Percentiles rank a stretch among this genome's conserved stretches.
These are phyloP conservation scores for Anisodus acutangulus DNA, from an alignment of 257 asterid species.

Conservation along the genomic window DNA sequence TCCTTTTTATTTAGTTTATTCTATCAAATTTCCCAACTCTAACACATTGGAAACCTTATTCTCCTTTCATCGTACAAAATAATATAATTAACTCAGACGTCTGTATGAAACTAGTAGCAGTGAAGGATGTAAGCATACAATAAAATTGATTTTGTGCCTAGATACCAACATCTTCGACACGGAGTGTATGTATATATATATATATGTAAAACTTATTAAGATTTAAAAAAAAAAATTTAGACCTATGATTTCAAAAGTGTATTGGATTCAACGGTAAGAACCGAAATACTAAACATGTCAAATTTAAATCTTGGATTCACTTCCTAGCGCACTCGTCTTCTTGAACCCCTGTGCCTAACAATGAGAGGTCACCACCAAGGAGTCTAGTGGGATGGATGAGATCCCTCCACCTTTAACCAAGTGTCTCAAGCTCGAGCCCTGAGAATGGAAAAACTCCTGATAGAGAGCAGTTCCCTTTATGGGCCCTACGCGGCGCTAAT, in stretches of 20 bases:
- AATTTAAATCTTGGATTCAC: background rate
- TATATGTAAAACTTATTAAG: background rate
- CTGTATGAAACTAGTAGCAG: background rate
- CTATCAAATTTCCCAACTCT: background rate
- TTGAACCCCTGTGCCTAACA: constrained; percentile 21
- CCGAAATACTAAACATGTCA: background rate
- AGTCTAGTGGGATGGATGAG: background rate
- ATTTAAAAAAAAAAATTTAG: background rate
- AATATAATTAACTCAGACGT: background rate
- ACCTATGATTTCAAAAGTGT: background rate
- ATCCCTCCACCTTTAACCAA: background rate
- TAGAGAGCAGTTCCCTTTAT: background rate
- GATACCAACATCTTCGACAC: background rate
- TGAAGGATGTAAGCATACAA: background rate
- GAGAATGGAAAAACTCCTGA: background rate
- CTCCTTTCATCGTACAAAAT: background rate
- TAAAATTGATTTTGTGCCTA: background rate
- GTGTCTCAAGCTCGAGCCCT: background rate
- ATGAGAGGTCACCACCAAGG: background rate
- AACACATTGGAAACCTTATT: background rate
- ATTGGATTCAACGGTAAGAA: background rate
- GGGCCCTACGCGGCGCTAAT: background rate
- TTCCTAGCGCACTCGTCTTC: background rate
- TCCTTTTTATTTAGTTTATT: background rate
- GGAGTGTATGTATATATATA: background rate